These are phyloP conservation scores for Magnusiomyces sp. DNA, from an alignment of 1,139 yeast genomes.

Conservation along the genomic window DNA sequence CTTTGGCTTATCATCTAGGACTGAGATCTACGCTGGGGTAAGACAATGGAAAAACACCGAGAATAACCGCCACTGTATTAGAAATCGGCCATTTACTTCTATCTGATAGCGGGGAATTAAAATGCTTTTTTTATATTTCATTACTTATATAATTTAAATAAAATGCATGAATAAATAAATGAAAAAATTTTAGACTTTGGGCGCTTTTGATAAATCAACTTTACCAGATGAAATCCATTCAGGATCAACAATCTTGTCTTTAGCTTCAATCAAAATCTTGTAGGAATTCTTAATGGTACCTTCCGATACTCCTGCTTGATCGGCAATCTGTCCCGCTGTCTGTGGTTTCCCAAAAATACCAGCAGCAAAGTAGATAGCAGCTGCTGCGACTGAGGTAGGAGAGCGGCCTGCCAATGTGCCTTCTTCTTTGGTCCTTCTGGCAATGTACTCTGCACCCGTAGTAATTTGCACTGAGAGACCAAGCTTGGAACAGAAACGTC, in stretches of 20 bases:
- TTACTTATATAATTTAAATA: too few species aligned
- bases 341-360: conserved; percentile 58
- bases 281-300: conserved; percentile 94
- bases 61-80: too few species aligned
- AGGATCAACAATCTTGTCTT: conserved; percentile 68
- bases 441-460: conserved; percentile 89
- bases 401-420: conserved; percentile 96
- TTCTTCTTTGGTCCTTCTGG: conserved; percentile 78
- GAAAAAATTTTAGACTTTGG: conserved; percentile 32
- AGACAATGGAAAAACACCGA: too few species aligned
- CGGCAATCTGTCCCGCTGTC: conserved; percentile 76
- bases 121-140: too few species aligned
- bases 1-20: too few species aligned
- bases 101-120: too few species aligned
- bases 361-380: conserved; percentile 91
- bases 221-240: conserved; percentile 59
- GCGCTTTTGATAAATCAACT: conserved; percentile 54
- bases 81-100: too few species aligned
- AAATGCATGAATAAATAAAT: not conserved
- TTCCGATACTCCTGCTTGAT: conserved; percentile 94
- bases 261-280: conserved; percentile 68
- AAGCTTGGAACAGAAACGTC: conserved; percentile 92
- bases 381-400: conserved; percentile 96
- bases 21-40: too few species aligned
- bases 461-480: conserved; percentile 81